Evolutionary conservation across 2,329 filamentous ascomycete genomes (phyloP).

Genomic region (Penicillium sp.): DNA sequence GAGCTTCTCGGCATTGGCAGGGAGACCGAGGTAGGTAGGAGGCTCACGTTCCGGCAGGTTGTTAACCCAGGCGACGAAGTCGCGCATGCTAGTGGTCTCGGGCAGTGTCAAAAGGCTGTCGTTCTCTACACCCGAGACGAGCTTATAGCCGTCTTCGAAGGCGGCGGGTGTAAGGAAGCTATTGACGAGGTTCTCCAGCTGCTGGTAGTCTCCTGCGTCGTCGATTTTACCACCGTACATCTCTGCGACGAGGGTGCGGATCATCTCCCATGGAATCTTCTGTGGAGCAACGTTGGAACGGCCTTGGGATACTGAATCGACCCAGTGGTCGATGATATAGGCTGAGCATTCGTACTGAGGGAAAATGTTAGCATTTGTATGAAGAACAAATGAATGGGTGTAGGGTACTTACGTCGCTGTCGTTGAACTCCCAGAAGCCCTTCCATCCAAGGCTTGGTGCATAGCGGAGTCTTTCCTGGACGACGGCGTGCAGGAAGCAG

Average conservation of each 20-base stretch:
- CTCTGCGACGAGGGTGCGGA: slow-evolving; percentile 84
- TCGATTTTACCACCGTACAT: slow-evolving; percentile 99
- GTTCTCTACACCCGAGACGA: slow-evolving; percentile 68
- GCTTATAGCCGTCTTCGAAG: slow-evolving; percentile 87
- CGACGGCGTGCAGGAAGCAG: slow-evolving; percentile 91
- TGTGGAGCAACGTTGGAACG: slow-evolving; percentile 90
- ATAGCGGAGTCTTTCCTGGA: slow-evolving; percentile 92
- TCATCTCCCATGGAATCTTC: slow-evolving; percentile 96
- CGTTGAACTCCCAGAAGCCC: slow-evolving; percentile 99
- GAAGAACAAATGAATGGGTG: neutral
- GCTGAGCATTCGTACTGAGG: slow-evolving; percentile 90
- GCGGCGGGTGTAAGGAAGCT: slow-evolving; percentile 80
- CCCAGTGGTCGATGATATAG: slow-evolving; percentile 93
- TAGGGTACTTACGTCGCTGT: slow-evolving; percentile 81
- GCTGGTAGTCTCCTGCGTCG: slow-evolving; percentile 76
- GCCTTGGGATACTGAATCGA: slow-evolving; percentile 76
- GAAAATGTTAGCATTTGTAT: slow-evolving; percentile 20
- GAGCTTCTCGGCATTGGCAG: slow-evolving; percentile 94
- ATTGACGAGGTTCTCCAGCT: slow-evolving; percentile 71
- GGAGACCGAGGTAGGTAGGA: slow-evolving; percentile 88
- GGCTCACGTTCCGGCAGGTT: slow-evolving; percentile 91
- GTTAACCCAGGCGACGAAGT: slow-evolving; percentile 91
- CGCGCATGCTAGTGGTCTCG: slow-evolving; percentile 74
- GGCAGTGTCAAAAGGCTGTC: slow-evolving; percentile 70
- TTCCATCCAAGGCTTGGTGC: slow-evolving; percentile 95